Evolutionary conservation across 1,284 basidiomycete genomes (phyloP).

Genomic region (Cystobasidiaceae sp.): DNA sequence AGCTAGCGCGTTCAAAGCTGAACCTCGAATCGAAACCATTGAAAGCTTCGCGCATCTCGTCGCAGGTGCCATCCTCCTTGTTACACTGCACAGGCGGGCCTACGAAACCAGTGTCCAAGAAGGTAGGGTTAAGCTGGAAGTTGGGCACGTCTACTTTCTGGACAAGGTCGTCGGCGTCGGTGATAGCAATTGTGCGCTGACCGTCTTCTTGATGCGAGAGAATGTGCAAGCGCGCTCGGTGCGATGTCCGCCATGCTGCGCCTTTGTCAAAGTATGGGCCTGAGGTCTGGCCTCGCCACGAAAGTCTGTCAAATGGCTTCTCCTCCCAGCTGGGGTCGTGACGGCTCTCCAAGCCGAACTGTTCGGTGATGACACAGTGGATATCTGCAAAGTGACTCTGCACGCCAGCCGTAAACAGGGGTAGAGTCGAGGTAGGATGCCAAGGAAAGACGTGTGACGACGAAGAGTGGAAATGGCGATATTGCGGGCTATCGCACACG

Average conservation of each 20-base stretch:
- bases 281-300: constrained; percentile 49
- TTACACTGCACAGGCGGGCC: constrained; percentile 43
- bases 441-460: constrained; percentile 39
- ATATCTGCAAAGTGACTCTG: constrained; percentile 31
- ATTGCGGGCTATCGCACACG: constrained; percentile 41
- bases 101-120: constrained; percentile 47
- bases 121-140: constrained; percentile 51
- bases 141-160: constrained; percentile 44
- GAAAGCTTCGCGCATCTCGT: constrained; percentile 29
- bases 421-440: constrained; percentile 37
- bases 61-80: constrained; percentile 32
- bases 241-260: constrained; percentile 49
- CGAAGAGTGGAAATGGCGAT: constrained; percentile 41
- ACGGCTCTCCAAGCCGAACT: constrained; percentile 46
- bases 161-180: constrained; percentile 30
- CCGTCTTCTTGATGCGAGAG: constrained; percentile 30
- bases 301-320: constrained; percentile 47
- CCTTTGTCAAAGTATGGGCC: constrained; percentile 49
- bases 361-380: constrained; percentile 40
- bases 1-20: constrained; percentile 6
- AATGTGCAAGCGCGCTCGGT: constrained; percentile 49
- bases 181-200: constrained; percentile 31
- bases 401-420: constrained; percentile 41
- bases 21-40: constrained; percentile 13
- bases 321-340: constrained; percentile 48